Evolutionary conservation across 140 eudicot species (phyloP).

Genomic region (Senecio squalidus): DNA sequence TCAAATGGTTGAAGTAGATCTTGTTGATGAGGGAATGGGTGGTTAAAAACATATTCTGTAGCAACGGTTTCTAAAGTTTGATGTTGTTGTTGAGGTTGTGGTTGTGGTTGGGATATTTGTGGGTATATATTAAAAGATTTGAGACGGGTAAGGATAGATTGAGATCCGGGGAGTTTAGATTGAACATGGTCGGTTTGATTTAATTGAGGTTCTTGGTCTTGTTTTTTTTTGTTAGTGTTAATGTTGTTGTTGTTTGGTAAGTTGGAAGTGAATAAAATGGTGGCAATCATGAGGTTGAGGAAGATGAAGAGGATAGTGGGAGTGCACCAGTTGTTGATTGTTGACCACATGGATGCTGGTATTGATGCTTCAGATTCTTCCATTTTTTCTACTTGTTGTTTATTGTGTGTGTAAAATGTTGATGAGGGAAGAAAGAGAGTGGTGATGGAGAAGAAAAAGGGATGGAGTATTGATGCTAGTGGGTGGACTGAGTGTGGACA

Average conservation of each 20-base stretch:
- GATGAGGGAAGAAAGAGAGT: too few relatives aligned
- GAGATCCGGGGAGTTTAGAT: constrained; percentile 35
- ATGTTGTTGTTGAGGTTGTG: too few relatives aligned
- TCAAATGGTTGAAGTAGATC: too few relatives aligned
- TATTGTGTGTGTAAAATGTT: too few relatives aligned
- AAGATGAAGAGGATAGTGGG: constrained; percentile 84
- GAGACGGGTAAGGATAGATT: constrained; percentile 64
- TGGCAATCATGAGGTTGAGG: constrained; percentile 80
- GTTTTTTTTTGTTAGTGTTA: constrained; percentile 17
- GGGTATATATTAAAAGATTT: constrained; percentile 51
- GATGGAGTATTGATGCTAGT: too few relatives aligned
- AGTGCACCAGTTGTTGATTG: constrained; percentile 78
- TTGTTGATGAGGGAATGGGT: constrained; percentile 15
- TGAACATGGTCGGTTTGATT: constrained; percentile 25
- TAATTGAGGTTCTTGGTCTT: constrained; percentile 4
- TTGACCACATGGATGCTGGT: constrained; percentile 57
- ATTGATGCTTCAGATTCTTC: constrained; percentile 61
- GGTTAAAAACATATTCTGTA: constrained; percentile 29
- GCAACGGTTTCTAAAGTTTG: constrained; percentile 24
- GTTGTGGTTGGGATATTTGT: constrained; percentile 28
- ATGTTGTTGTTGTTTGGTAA: constrained; percentile 28
- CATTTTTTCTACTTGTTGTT: too few relatives aligned
- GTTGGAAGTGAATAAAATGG: constrained; percentile 71
- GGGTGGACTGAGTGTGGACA: too few relatives aligned
- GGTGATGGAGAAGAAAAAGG: too few relatives aligned